Percentiles rank a stretch among this genome's conserved stretches.
These are phyloP conservation scores for Cynara cardunculus DNA, from an alignment of 129 eudicot species.

Conservation along the genomic window DNA sequence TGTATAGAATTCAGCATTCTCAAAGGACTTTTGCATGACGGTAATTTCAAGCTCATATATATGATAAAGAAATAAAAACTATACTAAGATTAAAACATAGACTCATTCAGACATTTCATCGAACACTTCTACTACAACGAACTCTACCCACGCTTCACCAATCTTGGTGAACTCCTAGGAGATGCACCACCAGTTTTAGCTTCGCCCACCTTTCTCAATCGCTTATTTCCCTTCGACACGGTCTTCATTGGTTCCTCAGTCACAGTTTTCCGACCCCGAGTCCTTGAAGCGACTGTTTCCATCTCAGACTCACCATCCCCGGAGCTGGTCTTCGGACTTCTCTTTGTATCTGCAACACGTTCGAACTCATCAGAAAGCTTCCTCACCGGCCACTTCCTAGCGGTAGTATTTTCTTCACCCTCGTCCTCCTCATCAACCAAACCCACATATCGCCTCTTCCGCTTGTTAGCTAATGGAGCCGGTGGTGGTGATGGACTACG, in stretches of 20 bases:
- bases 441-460: constrained; percentile 39
- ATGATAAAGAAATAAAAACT: background rate
- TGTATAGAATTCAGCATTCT: background rate
- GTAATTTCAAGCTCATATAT: background rate
- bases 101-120: constrained; percentile 31
- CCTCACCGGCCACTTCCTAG: constrained; percentile 49
- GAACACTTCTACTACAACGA: constrained; percentile 17
- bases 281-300: constrained; percentile 33
- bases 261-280: constrained; percentile 30
- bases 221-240: constrained; percentile 25
- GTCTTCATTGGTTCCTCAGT: constrained; percentile 15
- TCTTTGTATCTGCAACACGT: constrained; percentile 30
- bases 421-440: constrained; percentile 40
- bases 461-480: constrained; percentile 58
- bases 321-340: constrained; percentile 20
- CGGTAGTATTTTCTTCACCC: constrained; percentile 18
- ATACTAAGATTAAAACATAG: background rate
- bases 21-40: background rate
- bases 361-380: constrained; percentile 79
- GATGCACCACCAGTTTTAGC: background rate
- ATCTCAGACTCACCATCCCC: constrained; percentile 9
- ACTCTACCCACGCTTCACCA: constrained; percentile 19
- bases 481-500: constrained; percentile 49
- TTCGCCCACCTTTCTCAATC: constrained; percentile 22
- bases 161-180: constrained; percentile 43